Conservation (phyloP, 331 rosid species). For the Acacia pycnantha region DNA sequence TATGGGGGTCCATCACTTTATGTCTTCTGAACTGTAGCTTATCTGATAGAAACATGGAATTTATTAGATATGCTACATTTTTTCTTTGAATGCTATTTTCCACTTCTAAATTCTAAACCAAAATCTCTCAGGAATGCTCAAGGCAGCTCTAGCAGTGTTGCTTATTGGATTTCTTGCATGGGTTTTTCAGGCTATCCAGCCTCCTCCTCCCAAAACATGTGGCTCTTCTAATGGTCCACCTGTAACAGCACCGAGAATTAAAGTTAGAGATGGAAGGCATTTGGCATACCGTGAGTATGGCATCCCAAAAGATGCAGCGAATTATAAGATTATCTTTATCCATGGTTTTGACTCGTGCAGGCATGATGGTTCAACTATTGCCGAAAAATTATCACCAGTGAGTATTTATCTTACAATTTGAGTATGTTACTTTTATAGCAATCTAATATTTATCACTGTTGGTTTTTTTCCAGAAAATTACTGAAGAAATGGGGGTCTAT, state of each 20-base stretch:
- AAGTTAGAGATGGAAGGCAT: conserved; percentile 73
- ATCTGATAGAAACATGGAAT: not conserved
- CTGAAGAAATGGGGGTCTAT: conserved; percentile 59
- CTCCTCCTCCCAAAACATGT: conserved; percentile 65
- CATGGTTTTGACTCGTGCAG: conserved; percentile 69
- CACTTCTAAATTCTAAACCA: not conserved
- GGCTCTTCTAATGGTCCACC: conserved; percentile 62
- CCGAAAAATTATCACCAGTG: conserved; percentile 49
- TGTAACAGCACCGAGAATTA: conserved; percentile 60
- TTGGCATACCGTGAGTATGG: conserved; percentile 72
- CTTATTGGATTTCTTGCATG: conserved; percentile 52
- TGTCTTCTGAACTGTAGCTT: not conserved
- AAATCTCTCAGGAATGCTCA: conserved; percentile 34
- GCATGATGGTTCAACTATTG: conserved; percentile 48
- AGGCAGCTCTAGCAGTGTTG: conserved; percentile 36
- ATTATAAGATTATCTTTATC: conserved; percentile 49
- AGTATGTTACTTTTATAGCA: not conserved
- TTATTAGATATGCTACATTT: not conserved
- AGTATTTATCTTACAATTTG: not conserved
- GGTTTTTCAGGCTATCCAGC: conserved; percentile 67
- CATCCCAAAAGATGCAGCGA: conserved; percentile 52
- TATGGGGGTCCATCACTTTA: not conserved
- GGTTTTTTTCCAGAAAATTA: conserved; percentile 45
- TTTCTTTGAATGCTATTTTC: not conserved
- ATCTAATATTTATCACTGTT: not conserved